Conservation (phyloP, 148 eudicot species). For the Pharnaceum exiguum region DNA sequence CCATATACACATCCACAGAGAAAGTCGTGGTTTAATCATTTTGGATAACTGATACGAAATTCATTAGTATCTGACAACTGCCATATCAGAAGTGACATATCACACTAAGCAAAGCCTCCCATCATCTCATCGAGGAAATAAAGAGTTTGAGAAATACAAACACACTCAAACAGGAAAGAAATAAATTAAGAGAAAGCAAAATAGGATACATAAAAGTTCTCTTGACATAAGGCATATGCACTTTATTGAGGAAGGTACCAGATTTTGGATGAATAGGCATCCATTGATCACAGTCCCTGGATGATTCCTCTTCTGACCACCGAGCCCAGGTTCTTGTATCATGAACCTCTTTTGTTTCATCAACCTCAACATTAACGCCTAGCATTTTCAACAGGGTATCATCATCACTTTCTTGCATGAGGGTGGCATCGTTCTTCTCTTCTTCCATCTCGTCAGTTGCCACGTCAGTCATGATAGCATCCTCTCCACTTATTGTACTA, state of each 20-base stretch:
- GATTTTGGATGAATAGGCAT: constrained; percentile 63
- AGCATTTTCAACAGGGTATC: constrained; percentile 69
- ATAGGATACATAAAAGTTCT: neutral
- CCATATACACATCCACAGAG: too few species aligned
- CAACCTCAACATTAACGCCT: constrained; percentile 73
- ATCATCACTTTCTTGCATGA: constrained; percentile 51
- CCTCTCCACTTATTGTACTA: constrained; percentile 18
- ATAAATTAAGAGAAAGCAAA: neutral
- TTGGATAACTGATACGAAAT: too few species aligned
- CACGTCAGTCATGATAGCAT: constrained; percentile 25
- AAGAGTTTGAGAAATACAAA: too few species aligned
- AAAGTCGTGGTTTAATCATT: too few species aligned
- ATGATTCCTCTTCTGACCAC: constrained; percentile 82
- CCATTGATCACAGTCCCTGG: constrained; percentile 76
- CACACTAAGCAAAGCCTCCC: too few species aligned
- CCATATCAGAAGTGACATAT: too few species aligned
- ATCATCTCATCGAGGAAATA: too few species aligned
- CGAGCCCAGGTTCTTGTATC: constrained; percentile 66
- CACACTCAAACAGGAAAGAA: too few species aligned
- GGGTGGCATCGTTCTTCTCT: constrained; percentile 37
- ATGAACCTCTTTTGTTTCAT: constrained; percentile 57
- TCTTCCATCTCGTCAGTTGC: constrained; percentile 40
- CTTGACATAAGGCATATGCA: neutral
- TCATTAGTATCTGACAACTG: too few species aligned
- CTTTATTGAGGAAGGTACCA: constrained; percentile 29